These are phyloP conservation scores for Salix viminalis DNA, from an alignment of 345 rosid species.

Conservation along the genomic window DNA sequence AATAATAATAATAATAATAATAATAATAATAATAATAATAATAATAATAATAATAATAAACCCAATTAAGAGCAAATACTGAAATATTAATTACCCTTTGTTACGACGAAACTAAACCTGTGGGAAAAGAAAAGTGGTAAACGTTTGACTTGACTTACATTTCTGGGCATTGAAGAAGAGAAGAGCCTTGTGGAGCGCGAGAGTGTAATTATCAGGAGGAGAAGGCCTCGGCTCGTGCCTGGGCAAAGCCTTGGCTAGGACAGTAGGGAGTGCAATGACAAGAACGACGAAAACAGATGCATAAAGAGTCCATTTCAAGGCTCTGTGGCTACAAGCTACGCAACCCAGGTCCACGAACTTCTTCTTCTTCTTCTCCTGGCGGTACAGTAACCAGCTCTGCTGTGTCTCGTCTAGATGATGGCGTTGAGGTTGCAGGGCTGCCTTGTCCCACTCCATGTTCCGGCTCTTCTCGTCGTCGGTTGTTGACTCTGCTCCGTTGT, in stretches of 20 bases:
- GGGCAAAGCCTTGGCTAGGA: slow-evolving; percentile 65
- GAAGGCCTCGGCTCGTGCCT: slow-evolving; percentile 44
- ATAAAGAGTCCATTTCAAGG: slow-evolving; percentile 44
- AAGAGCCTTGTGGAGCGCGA: slow-evolving; percentile 72
- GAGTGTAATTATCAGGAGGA: slow-evolving; percentile 64
- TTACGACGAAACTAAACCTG: background rate
- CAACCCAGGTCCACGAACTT: slow-evolving; percentile 78
- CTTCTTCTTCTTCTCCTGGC: slow-evolving; percentile 47
- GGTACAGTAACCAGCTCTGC: slow-evolving; percentile 75
- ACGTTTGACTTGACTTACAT: slow-evolving; percentile 42
- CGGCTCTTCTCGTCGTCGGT: slow-evolving; percentile 36
- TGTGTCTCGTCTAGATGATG: slow-evolving; percentile 65
- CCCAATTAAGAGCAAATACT: too few species aligned
- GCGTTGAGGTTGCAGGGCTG: slow-evolving; percentile 34
- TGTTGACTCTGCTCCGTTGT: slow-evolving; percentile 21
- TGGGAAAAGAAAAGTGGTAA: background rate
- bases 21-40: too few species aligned
- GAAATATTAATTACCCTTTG: background rate
- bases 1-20: background rate
- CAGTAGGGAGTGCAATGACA: slow-evolving; percentile 57
- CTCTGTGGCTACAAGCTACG: slow-evolving; percentile 52
- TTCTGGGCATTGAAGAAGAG: slow-evolving; percentile 88
- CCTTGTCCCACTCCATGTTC: slow-evolving; percentile 54
- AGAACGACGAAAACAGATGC: slow-evolving; percentile 41
- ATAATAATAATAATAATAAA: background rate